Conservation (phyloP, 768 basidiomycete species). For the Pleurotus sapidus region DNA sequence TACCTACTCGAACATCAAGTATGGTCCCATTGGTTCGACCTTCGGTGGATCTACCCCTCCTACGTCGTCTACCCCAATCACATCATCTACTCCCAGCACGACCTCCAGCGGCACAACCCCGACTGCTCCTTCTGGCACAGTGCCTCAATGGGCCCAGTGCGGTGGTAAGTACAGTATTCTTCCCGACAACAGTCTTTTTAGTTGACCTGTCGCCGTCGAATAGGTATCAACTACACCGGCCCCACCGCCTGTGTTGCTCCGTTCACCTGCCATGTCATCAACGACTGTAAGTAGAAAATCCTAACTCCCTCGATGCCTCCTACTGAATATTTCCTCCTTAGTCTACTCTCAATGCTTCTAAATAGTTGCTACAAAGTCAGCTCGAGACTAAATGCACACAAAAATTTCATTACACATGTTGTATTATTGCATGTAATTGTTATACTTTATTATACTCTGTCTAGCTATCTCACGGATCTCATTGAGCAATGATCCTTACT, state of each 20-base stretch:
- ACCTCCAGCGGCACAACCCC: conserved; percentile 20
- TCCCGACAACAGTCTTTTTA: too few species aligned
- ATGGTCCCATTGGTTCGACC: conserved; percentile 47
- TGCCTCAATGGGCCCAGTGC: conserved; percentile 33
- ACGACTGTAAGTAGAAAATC: conserved; percentile 12
- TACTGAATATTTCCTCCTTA: too few species aligned
- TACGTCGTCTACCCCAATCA: background rate
- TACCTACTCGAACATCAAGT: conserved; percentile 54
- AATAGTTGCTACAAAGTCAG: too few species aligned
- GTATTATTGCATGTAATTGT: too few species aligned
- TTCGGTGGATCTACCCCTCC: conserved; percentile 18
- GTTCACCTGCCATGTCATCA: conserved; percentile 22
- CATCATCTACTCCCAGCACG: conserved; percentile 11
- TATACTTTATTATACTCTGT: too few species aligned
- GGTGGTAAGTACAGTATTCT: conserved; percentile 12
- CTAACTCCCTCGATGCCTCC: too few species aligned
- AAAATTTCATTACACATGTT: too few species aligned
- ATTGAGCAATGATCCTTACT: too few species aligned
- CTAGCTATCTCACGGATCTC: too few species aligned
- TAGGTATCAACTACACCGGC: conserved; percentile 22
- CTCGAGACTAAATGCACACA: too few species aligned
- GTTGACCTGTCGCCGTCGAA: too few species aligned
- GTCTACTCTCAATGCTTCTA: too few species aligned
- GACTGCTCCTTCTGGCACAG: conserved; percentile 26
- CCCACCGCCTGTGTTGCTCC: conserved; percentile 28